phyloP scores from a whole-genome alignment of 148 eudicot species.

The Rhododendron simsii region DNA sequence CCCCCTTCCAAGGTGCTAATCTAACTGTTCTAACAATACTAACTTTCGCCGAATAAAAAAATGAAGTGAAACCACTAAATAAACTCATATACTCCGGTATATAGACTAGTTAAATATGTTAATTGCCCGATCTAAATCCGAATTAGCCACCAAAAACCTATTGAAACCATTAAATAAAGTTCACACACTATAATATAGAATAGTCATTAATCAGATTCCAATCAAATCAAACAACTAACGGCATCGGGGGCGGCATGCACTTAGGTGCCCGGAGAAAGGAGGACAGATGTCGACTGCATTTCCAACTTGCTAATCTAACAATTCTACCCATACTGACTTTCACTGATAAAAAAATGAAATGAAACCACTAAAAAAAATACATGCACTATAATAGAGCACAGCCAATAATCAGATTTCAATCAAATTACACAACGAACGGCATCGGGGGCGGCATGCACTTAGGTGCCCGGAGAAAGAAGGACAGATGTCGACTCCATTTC shows the following conservation, averaged over 20 bases:
- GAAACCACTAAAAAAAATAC: too few relatives aligned
- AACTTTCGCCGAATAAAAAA: too few relatives aligned
- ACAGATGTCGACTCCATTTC: too few relatives aligned
- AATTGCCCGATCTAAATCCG: background rate
- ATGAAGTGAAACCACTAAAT: too few relatives aligned
- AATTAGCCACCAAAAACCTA: conserved; percentile 7
- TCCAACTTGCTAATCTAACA: too few relatives aligned
- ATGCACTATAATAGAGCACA: background rate
- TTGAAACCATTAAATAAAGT: background rate
- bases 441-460: background rate
- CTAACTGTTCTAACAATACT: background rate
- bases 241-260: too few relatives aligned
- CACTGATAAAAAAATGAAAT: background rate
- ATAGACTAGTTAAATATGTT: background rate
- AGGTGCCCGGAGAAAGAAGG: too few relatives aligned
- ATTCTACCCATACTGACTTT: too few relatives aligned
- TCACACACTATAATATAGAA: background rate
- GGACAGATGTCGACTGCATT: too few relatives aligned
- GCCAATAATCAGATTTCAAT: background rate
- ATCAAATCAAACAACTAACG: background rate
- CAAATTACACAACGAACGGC: background rate
- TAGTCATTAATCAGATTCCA: background rate
- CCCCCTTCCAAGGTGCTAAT: background rate
- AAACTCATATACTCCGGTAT: too few relatives aligned
- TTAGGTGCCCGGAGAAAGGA: too few relatives aligned